Base-by-base conservation (phyloP, 768 basidiomycete species). In the Boletus pseudopeckii region DNA sequence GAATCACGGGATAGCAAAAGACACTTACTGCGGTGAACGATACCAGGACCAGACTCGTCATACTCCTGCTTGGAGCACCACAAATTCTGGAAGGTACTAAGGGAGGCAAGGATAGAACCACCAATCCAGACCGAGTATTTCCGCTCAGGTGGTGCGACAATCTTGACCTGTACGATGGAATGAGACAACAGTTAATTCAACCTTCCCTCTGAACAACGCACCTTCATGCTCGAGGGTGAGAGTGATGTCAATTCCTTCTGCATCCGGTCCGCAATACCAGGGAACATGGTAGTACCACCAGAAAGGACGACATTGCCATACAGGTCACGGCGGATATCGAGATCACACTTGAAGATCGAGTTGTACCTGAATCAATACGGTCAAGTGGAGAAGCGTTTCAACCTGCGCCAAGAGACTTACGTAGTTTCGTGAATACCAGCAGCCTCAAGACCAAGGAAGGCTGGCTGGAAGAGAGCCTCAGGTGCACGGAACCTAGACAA, bases 61-160 rank as follows among this genome's bases (percentile, higher is more conserved):
- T 93, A 94, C 76, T 94, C 92, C 66, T 92, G 89, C 74, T 91
- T 91, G 54, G 86, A 85, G 75, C 88, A 88, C 92, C 94, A 97
- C 75, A 95, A 76, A 71, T 93, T 94, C 78, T 96, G 93, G 93
- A 96, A 96, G 63, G 93, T 95, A 67, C 84, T 88, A 46, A 97
- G 81, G 32, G 91, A 93, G 42, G 92, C 93, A 61, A 90, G 75
- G 64, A 90, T 90, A 40, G 86, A 88, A 55, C 88, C 88, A 76
- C 88, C 88, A 63, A 93, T 93, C 90, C 94, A 97, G 74, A 95
- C 93, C 50, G 90, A 92, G 82, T 93, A 93, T 72, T 92, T 96
- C 64, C 92, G 79, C 79, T 96, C 92, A 50, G 92, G 92, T 47
- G 93, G 92, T 55, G 92, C 90, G 54, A 92, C 88, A 52, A 94